Base-by-base conservation (phyloP, 1,139 yeast species). In the Yamadazyma blattariae region DNA sequence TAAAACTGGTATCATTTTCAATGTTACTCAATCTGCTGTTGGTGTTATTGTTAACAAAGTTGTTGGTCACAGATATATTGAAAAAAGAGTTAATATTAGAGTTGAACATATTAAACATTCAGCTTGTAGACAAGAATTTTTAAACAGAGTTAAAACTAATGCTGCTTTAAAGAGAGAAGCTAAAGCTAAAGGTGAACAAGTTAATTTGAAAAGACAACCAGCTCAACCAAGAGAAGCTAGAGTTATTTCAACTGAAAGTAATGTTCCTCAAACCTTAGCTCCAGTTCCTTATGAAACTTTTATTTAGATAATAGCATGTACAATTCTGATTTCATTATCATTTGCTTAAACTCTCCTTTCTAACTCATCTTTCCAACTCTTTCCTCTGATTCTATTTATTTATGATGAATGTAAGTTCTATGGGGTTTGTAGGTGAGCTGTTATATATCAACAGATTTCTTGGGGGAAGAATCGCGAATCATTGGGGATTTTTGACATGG, bases 31-130 rank as follows among this genome's bases (percentile, higher is more conserved):
- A 82, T 76, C 96, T 49, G 79, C 98, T 51, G 97, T 92, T 55
- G 98, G 98, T 82, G 95, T 92, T 59, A 87, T 92, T 66, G 74
- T 92, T 69, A 85, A 92, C 94, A 92, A 92, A 84, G 82, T 90
- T 71, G 97, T 92, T 61, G 97, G 98, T 71, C 77, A 87, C 95
- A 87, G 97, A 81, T 92, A 90, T 88, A 59, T 92, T 55, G 97
- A 92, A 80, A 92, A 92, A 86, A 90, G 97, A 78, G 84, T 92
- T 66, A 89, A 88, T 87, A 79, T 92, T 74, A 92, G 97, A 79
- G 82, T 92, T 64, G 98, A 92, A 81, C 98, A 92, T 79, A 79
- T 92, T 66, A 90, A 89, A 80, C 98, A 92, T 89, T 92, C 98
- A 65, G 92, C 92, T 77, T 92, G 98, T 82, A 92, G 98, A 79